These are phyloP conservation scores for Sporothrix humicola DNA, from an alignment of 2,329 filamentous ascomycete species.

Conservation along the genomic window DNA sequence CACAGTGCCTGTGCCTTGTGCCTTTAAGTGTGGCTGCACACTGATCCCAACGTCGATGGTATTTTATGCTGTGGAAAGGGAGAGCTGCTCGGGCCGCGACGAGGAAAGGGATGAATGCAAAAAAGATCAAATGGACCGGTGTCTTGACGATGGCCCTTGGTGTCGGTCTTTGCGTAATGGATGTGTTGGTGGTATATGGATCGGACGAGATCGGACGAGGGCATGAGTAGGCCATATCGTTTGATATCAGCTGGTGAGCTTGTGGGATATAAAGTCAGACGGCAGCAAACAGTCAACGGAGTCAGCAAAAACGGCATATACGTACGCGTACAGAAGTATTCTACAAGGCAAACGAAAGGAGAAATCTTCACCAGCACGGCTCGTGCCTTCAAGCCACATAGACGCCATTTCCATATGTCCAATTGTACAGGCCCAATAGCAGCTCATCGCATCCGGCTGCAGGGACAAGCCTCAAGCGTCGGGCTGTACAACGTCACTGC, in stretches of 20 bases:
- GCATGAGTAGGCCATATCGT: background rate
- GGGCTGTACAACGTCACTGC: background rate
- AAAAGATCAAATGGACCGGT: background rate
- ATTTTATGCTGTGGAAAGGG: conserved; percentile 11
- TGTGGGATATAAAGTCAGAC: too few relatives aligned
- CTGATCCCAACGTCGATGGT: background rate
- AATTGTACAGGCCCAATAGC: background rate
- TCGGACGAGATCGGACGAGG: background rate
- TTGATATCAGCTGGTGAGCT: background rate
- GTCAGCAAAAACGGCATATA: background rate
- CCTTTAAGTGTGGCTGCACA: background rate
- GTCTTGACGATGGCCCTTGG: background rate
- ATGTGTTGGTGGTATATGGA: background rate
- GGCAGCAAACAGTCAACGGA: background rate
- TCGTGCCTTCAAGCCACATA: background rate
- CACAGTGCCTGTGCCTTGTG: background rate
- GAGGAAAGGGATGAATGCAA: conserved; percentile 3
- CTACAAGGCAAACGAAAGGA: too few relatives aligned
- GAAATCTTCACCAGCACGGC: conserved; percentile 14
- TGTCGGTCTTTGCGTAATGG: background rate
- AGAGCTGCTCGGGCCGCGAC: conserved; percentile 15
- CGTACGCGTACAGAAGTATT: background rate
- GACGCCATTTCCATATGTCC: background rate
- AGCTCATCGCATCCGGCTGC: background rate
- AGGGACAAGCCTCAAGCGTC: background rate